A percentile compares a stretch with the other conserved stretches of the same genome.
phyloP scores from a whole-genome alignment of 176 grass and related monocot species.

The Secale cereale region DNA sequence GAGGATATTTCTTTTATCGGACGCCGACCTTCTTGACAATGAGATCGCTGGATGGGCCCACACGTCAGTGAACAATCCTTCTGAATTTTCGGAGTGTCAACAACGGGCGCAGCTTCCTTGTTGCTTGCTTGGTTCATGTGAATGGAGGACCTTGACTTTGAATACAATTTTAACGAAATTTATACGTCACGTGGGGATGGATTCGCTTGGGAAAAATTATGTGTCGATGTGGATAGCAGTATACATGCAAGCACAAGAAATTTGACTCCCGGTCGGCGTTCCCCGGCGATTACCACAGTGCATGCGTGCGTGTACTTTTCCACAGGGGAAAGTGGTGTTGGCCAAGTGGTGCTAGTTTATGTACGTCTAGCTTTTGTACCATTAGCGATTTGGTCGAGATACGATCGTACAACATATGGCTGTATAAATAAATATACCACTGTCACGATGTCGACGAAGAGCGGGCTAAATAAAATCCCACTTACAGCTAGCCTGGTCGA shows the following conservation, averaged over 20 bases:
- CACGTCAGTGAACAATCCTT: background rate
- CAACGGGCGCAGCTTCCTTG: background rate
- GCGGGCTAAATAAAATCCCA: background rate
- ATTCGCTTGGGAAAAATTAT: background rate
- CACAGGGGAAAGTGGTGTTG: background rate
- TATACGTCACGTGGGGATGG: conserved; percentile 20
- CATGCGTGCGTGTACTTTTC: background rate
- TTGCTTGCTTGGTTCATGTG: background rate
- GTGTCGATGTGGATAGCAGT: background rate
- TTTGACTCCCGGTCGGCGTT: background rate
- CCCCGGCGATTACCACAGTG: background rate
- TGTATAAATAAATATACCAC: too few species aligned
- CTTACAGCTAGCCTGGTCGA: background rate
- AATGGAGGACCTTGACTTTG: conserved; percentile 46
- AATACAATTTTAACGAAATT: background rate
- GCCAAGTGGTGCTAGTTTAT: background rate
- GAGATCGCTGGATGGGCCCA: background rate
- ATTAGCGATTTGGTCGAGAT: background rate
- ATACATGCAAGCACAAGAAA: background rate
- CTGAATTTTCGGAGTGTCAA: background rate
- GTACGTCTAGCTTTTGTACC: background rate
- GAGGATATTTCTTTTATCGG: background rate
- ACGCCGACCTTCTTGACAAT: conserved; percentile 10
- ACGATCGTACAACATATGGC: background rate
- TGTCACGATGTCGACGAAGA: background rate